phyloP scores from a whole-genome alignment of 768 basidiomycete genomes.

The Pleurotus sapidus region DNA sequence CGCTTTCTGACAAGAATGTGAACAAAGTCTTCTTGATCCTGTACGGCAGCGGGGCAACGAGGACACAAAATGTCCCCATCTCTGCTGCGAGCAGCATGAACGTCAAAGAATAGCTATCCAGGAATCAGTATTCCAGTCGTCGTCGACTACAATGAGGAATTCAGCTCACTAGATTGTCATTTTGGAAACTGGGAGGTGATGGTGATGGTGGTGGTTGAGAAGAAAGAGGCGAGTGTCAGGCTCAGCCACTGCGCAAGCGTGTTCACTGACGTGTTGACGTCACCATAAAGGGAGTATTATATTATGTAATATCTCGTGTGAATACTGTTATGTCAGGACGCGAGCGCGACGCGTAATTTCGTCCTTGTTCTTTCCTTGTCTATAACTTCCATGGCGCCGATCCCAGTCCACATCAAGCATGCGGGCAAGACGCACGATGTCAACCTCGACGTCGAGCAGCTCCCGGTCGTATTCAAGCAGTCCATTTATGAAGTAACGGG shows the following conservation, averaged over 20 bases:
- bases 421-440: slow-evolving; percentile 77
- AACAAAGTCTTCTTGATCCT: slow-evolving; percentile 68
- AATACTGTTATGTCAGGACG: background rate
- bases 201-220: slow-evolving; percentile 12
- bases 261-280: slow-evolving; percentile 14
- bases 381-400: slow-evolving; percentile 50
- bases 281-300: slow-evolving; percentile 3
- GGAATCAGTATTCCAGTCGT: slow-evolving; percentile 16
- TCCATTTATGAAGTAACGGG: slow-evolving; percentile 79
- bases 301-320: background rate
- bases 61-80: slow-evolving; percentile 83
- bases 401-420: slow-evolving; percentile 87
- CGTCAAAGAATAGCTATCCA: slow-evolving; percentile 68
- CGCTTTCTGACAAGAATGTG: slow-evolving; percentile 64
- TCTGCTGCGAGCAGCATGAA: slow-evolving; percentile 80
- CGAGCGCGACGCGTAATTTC: background rate
- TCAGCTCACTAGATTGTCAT: slow-evolving; percentile 52
- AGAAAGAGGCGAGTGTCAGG: slow-evolving; percentile 6
- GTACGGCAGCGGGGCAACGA: slow-evolving; percentile 87
- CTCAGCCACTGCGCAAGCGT: background rate
- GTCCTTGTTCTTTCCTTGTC: background rate
- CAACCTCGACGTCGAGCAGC: slow-evolving; percentile 67
- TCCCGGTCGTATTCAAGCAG: slow-evolving; percentile 78
- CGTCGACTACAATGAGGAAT: background rate
- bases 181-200: background rate